Evolutionary conservation across 1,284 basidiomycete species (phyloP).

Genomic region (Melampsora larici-populina): DNA sequence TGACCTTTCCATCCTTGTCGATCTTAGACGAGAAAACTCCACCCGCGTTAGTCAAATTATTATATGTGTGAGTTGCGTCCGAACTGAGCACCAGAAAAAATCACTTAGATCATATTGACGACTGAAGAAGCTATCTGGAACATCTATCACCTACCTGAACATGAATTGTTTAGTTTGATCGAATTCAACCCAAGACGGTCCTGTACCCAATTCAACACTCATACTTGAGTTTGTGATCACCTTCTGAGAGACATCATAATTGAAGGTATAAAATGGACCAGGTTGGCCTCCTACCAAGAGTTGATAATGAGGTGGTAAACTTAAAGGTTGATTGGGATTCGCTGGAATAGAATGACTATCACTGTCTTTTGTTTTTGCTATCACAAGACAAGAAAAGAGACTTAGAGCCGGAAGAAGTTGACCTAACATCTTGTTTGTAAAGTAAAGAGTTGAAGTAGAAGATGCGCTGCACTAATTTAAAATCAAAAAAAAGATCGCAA

Average conservation of each 20-base stretch:
- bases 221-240: background rate
- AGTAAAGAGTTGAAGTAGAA: too few relatives aligned
- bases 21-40: background rate
- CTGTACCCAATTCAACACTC: background rate
- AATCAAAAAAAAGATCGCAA: too few relatives aligned
- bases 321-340: too few relatives aligned
- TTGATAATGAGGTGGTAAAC: background rate
- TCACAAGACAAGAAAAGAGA: too few relatives aligned
- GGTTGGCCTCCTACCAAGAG: background rate
- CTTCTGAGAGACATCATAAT: background rate
- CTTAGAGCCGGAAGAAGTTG: too few relatives aligned
- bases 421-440: too few relatives aligned
- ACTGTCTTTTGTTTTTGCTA: background rate
- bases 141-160: background rate
- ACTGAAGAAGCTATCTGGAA: too few relatives aligned
- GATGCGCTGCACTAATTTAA: too few relatives aligned
- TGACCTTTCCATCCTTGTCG: background rate
- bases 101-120: too few relatives aligned
- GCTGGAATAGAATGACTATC: background rate
- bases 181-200: constrained; percentile 2
- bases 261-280: background rate
- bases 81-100: background rate
- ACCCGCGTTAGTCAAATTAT: background rate
- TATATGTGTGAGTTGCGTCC: background rate
- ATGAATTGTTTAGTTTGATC: background rate